Conservation (phyloP, 192 early-diverging fungal genomes). For the Glomus cerebriforme region DNA sequence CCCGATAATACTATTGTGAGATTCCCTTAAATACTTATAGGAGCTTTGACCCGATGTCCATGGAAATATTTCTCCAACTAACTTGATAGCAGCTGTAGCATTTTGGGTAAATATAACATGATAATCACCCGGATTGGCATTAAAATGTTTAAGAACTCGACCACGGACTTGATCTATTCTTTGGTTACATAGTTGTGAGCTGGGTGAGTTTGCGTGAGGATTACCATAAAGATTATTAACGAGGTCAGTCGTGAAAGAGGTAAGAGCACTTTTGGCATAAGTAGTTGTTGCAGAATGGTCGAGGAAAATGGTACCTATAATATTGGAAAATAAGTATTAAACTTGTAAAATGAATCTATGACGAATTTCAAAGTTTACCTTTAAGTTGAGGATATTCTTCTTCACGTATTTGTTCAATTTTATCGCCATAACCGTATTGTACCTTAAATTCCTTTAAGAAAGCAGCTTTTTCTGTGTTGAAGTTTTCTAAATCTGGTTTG, state of each 20-base stretch:
- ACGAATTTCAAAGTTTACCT: conserved; percentile 14
- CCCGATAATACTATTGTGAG: conserved; percentile 82
- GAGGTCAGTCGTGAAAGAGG: conserved; percentile 48
- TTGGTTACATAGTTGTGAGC: conserved; percentile 54
- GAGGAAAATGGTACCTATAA: conserved; percentile 49
- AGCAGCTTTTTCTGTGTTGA: neutral
- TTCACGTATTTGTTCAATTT: conserved; percentile 28
- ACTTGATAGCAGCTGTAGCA: conserved; percentile 76
- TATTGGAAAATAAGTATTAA: neutral
- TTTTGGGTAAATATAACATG: conserved; percentile 78
- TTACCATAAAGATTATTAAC: conserved; percentile 60
- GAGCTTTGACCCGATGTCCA: conserved; percentile 45
- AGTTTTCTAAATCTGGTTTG: neutral
- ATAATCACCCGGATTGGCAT: conserved; percentile 60
- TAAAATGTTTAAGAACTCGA: conserved; percentile 61
- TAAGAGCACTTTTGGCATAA: conserved; percentile 49
- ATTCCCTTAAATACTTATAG: conserved; percentile 63
- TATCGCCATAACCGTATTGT: conserved; percentile 26
- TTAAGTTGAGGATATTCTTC: conserved; percentile 31
- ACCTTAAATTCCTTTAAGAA: conserved; percentile 28
- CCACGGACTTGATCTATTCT: conserved; percentile 57
- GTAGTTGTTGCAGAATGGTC: conserved; percentile 71
- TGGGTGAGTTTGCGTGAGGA: conserved; percentile 63
- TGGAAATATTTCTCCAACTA: conserved; percentile 72
- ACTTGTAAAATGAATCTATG: neutral